phyloP scores from a whole-genome alignment of 768 basidiomycete species.

The Boletales sp. region DNA sequence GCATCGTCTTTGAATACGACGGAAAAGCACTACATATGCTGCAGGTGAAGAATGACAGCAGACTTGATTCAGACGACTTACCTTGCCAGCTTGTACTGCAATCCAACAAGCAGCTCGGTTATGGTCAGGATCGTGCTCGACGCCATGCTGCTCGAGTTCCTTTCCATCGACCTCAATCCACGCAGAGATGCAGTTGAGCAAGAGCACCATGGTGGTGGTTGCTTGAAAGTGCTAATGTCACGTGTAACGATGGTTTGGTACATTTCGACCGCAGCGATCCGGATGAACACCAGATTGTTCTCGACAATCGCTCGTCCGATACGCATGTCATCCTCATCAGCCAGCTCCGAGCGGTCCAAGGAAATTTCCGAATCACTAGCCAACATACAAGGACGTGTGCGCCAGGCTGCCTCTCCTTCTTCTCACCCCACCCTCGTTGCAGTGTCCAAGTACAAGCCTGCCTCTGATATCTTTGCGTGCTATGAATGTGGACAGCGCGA shows the following conservation, averaged over 20 bases:
- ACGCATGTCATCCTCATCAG: conserved; percentile 17
- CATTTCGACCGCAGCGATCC: background rate
- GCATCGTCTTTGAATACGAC: conserved; percentile 17
- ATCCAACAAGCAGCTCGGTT: conserved; percentile 29
- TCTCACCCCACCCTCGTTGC: conserved; percentile 60
- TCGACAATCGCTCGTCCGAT: conserved; percentile 1
- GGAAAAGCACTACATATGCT: conserved; percentile 21
- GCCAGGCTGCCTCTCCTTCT: conserved; percentile 28
- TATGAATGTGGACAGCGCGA: conserved; percentile 80
- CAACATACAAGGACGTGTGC: conserved; percentile 50
- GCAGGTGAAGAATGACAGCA: conserved; percentile 1
- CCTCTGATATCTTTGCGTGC: conserved; percentile 80
- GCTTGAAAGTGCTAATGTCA: conserved; percentile 6
- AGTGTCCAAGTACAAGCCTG: conserved; percentile 91
- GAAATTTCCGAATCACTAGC: conserved; percentile 54
- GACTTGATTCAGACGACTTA: background rate
- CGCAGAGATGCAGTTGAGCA: conserved; percentile 17
- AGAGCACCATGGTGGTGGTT: conserved; percentile 16
- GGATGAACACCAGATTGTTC: background rate
- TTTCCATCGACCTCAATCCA: conserved; percentile 28
- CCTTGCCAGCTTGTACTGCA: conserved; percentile 25
- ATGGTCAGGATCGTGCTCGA: conserved; percentile 14
- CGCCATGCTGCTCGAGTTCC: conserved; percentile 23
- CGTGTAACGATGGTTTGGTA: conserved; percentile 6
- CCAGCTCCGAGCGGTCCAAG: conserved; percentile 36